Evolutionary conservation across 164 flowering plant species (phyloP), one percentile per base, ranked within the genome.

Genomic region (Vitis labrusca): DNA sequence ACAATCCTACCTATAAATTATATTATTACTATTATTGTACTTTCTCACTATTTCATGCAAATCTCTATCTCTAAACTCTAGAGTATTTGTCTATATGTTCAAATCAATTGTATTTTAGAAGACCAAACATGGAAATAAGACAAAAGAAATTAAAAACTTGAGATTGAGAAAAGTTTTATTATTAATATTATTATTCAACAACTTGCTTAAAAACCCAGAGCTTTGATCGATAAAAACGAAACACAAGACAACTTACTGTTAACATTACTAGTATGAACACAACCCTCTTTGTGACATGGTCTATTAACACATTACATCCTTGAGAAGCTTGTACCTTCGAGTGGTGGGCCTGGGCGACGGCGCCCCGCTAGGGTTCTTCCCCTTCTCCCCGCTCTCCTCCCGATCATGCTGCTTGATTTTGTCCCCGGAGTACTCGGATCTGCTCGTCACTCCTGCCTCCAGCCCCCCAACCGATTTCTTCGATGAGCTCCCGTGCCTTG

Each of bases 251-350:
- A 50, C 32, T 8, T 47, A 69, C 10, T 59, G 23, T 59, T 58
- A 69, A 59, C 19, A 47, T 54, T 67, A 10, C 58, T 69, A 59
- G 8, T 59, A 48, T 47, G 11, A 48, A 69, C 50, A 68, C 59
- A 29, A 14, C 12, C 13, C 14, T 53, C 10, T 27, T 12, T 52
- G 14, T 11, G 6, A 37, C 3, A 3, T 12, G 44, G 16, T 14
- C 13, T 12, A 19, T 82, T 74, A 95, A 73, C 97, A 91, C 94
- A 92, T 85, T 1, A 96, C 99, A 81, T 96, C 99, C 89, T 93
- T 96, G 81, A 96, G 99, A 64, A 93, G 97, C 86, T 92, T 96
- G 86, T 96, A 96, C 89, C 97, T 84, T 59, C 97, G 87, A 0
- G 92, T 71, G 15, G 85, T 50, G 2, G 89, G 77, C 71, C 92